Evolutionary conservation across 2,329 filamentous ascomycete species (phyloP).

Genomic region (Xylariales sp.): DNA sequence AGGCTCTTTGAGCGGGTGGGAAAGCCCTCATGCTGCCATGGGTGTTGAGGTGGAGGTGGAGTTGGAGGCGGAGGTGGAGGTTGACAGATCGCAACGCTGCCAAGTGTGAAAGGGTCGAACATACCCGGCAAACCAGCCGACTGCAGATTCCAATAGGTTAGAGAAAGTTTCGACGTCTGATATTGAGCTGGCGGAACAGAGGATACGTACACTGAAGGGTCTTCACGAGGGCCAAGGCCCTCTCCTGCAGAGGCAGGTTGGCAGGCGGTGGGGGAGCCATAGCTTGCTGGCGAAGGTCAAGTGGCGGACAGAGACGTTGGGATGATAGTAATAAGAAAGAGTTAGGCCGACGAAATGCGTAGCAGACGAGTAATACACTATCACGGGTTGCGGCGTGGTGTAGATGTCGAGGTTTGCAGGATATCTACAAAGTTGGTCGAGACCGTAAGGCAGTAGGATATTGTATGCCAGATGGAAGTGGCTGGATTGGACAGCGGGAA

Average conservation of each 20-base stretch:
- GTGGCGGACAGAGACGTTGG: slow-evolving; percentile 7
- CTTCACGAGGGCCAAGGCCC: slow-evolving; percentile 73
- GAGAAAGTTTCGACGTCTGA: slow-evolving; percentile 16
- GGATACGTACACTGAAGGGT: slow-evolving; percentile 79
- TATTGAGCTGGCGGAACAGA: slow-evolving; percentile 14
- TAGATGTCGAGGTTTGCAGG: not conserved
- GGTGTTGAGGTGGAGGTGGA: not conserved
- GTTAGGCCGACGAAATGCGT: not conserved
- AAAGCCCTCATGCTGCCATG: no score
- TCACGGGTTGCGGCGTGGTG: not conserved
- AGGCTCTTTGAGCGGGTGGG: not conserved
- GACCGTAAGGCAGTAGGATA: slow-evolving; percentile 4
- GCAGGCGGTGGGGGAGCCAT: slow-evolving; percentile 75
- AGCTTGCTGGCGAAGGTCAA: slow-evolving; percentile 10
- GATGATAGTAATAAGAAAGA: slow-evolving; percentile 1
- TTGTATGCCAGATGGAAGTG: no score
- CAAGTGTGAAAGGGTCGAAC: no score
- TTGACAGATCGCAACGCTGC: no score
- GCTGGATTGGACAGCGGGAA: slow-evolving; percentile 9
- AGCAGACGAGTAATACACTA: no score
- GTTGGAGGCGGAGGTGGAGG: not conserved
- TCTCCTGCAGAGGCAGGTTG: slow-evolving; percentile 65
- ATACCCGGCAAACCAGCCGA: slow-evolving; percentile 80
- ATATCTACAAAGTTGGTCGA: not conserved
- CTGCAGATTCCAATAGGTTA: slow-evolving; percentile 37